These are phyloP conservation scores for Umbelopsis sp. DNA, from an alignment of 192 early-diverging fungal species.

Conservation along the genomic window DNA sequence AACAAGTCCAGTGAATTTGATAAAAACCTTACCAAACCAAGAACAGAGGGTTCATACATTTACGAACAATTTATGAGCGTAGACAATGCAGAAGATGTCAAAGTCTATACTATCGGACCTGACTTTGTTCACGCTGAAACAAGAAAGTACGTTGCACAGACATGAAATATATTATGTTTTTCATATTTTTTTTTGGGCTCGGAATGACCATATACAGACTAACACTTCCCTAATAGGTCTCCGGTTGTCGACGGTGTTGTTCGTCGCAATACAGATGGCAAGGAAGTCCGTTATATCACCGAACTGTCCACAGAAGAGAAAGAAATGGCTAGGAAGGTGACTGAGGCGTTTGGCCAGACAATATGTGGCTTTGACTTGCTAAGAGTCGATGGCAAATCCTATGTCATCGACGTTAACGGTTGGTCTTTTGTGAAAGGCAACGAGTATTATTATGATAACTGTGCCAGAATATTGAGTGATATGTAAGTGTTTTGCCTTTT, in stretches of 20 bases:
- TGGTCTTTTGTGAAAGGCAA: constrained; percentile 99
- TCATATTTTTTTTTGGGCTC: neutral
- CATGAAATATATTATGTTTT: neutral
- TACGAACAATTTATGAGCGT: constrained; percentile 96
- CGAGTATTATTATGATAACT: constrained; percentile 89
- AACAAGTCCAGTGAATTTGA: constrained; percentile 96
- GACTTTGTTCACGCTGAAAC: constrained; percentile 94
- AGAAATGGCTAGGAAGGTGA: constrained; percentile 74
- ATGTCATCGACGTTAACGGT: constrained; percentile 98
- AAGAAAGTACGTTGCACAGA: constrained; percentile 65
- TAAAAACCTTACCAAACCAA: constrained; percentile 64
- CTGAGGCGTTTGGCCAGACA: constrained; percentile 85
- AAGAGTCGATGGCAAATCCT: constrained; percentile 78
- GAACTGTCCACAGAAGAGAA: constrained; percentile 79
- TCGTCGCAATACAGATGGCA: constrained; percentile 93
- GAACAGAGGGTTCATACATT: constrained; percentile 81
- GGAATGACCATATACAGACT: constrained; percentile 14
- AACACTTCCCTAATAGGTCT: constrained; percentile 53
- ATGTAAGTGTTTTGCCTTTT: constrained; percentile 65
- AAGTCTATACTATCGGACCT: constrained; percentile 94
- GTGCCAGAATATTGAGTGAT: constrained; percentile 71
- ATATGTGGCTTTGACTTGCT: constrained; percentile 96
- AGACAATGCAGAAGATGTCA: constrained; percentile 96
- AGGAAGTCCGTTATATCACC: constrained; percentile 94
- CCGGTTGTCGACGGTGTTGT: constrained; percentile 96